Evolutionary conservation across 2,329 filamentous ascomycete species (phyloP), one percentile per base, ranked within the genome.

Genomic region (Scolecobasidium constrictum): DNA sequence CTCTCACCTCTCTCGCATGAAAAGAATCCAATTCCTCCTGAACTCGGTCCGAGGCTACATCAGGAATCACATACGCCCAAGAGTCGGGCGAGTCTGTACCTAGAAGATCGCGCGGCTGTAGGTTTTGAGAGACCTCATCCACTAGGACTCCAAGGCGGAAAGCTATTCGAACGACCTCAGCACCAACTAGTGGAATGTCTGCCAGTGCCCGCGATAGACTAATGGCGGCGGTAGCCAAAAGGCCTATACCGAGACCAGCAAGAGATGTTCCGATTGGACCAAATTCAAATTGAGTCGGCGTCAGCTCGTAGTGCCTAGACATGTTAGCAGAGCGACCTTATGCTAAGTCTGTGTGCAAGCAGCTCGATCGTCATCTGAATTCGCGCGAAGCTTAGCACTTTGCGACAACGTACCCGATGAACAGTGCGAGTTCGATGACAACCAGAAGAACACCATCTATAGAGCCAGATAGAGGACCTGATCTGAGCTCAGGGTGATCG

Each of bases 391-490:
- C n/a, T 31, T 31, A 9, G n/a, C 26, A 31, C 26, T 31, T 7
- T 31, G 26, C n/a, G n/a, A 7, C 7, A 12, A 52, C 58, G 43
- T 58, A 71, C 68, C 61, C 64, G 38, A 73, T 71, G 37, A 63
- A 58, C 2, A 56, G 57, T 1, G 52, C 66, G 3, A 73, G 22
- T 46, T 73, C 52, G 3, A 66, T 46, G 1, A 59, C 52, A 36
- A 51, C 52, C 2, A 73, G 59, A 1, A 72, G 50, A 4, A 64
- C 55, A 2, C 69, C 64, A 22, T 72, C 68, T 2, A 72, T 50
- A 3, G 69, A 52, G 0, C 60, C 69, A 23, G 62, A 56, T 5
- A 73, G 51, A 5, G 51, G 54, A 1, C 68, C 63, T 12, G 61
- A 50, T 1, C 66, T 62, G 3, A 71, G 56, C 3, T 58, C 51